Evolutionary conservation across 495 filamentous ascomycete species (phyloP), one percentile per base, ranked within the genome.

Genomic region (Corynascus novoguineensis): DNA sequence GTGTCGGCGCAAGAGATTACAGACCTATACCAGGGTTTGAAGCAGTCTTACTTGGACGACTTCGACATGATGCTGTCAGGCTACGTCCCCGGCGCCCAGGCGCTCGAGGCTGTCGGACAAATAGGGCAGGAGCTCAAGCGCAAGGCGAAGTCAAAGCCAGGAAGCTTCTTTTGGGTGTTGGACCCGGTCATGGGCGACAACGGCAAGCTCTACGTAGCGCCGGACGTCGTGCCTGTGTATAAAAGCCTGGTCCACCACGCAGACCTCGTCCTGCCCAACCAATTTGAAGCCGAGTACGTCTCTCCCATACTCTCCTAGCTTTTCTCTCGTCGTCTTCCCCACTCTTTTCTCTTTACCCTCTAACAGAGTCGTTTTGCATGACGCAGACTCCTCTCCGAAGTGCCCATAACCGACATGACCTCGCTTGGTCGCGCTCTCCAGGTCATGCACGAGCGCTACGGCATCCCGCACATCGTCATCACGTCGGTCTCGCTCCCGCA

Each of bases 131-230:
- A 96, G 61, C 76, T 96, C 44, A 86, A 86, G 68, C 75, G 77
- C 42, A 86, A 84, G 50, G 78, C 81, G 6, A 72, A 74, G 29
- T 75, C 74, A 15, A 48, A 81, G 29, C 83, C 86, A 0, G 90
- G 90, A 0, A 84, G 82, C 24, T 93, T 97, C 74, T 97, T 97
- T 72, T 97, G 92, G 92, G 86, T 95, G n/a, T 77, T 98, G 42
- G 93, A 98, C 68, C 93, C 93, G 1, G 95, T 98, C 14, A 98
- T 98, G 93, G 93, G 93, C 42, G 93, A 98, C 66, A 87, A 95
- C 64, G 95, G 89, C 32, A 82, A 81, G 35, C 75, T 97, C 21
- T 98, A 98, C 69, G 90, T 98, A 45, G 86, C 82, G 22, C 83
- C 90, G 57, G 89, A 93, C 56, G 89, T 93, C 3, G 86, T 96